Conservation (phyloP, 192 early-diverging fungal genomes). For the Oehlia diaphana region DNA sequence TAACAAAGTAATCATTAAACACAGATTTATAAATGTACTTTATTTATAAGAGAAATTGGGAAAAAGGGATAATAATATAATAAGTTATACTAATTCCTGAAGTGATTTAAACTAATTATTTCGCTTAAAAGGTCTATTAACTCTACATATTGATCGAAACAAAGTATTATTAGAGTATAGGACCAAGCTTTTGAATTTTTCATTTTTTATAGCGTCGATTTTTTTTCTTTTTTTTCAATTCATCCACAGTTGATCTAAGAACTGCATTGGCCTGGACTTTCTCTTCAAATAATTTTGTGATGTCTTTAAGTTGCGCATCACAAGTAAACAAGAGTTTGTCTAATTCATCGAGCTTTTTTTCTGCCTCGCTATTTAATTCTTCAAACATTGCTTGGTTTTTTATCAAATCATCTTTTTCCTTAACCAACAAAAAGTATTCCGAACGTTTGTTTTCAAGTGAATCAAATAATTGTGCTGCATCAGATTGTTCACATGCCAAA, state of each 20-base stretch:
- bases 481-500: not conserved
- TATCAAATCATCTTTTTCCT: not conserved
- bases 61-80: too few relatives aligned
- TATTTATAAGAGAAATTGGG: too few relatives aligned
- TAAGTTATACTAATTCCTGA: too few relatives aligned
- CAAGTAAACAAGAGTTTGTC: not conserved
- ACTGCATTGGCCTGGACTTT: not conserved
- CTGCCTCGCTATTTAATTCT: not conserved
- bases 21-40: too few relatives aligned
- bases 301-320: not conserved
- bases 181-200: too few relatives aligned
- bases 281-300: not conserved
- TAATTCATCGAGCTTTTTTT: not conserved
- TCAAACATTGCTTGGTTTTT: not conserved
- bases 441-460: not conserved
- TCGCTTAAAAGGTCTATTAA: too few relatives aligned
- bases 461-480: not conserved
- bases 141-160: too few relatives aligned
- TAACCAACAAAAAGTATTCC: not conserved
- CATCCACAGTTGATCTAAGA: not conserved
- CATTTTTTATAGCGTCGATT: too few relatives aligned
- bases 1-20: too few relatives aligned
- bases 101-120: too few relatives aligned
- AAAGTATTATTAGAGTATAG: too few relatives aligned
- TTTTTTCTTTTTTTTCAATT: not conserved